Base-by-base conservation (phyloP, 73 alveolate genomes). In the Tetrahymena malaccensis region DNA sequence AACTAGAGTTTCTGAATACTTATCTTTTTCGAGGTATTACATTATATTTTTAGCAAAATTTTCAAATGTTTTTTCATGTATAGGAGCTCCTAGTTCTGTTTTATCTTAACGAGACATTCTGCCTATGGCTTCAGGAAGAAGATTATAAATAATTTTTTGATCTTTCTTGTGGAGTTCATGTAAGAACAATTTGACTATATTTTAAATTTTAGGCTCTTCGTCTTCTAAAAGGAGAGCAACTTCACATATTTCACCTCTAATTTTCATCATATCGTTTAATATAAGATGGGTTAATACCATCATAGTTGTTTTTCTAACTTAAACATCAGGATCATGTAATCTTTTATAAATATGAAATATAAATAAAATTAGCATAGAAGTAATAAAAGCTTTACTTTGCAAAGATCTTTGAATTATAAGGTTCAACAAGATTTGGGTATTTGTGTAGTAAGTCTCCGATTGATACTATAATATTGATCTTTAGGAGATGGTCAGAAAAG, bases 271-370 rank as follows among this genome's bases (percentile, higher is more conserved):
- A n/a, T 94, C 96, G 85, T 94, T 94, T 94, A 94, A 57, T 5
- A 94, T 94, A 35, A 94, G 93, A 94, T 94, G 96, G 6, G 96
- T 94, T 31, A 94, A 94, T n/a, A 94, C 96, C 70, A 84, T 84
- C 17, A 94, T 33, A 16, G 96, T 94, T 6, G 93, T 94, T 94
- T 85, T 94, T 43, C 96, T 34, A 13, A 94, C 96, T 84, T 94
- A 55, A 27, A 85, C 95, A 84, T 94, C 70, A 7, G 94, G 37
- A 84, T 70, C 89, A 70, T 70, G 89, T 40, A 70, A 70, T 94
- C 96, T 83, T 55, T 37, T 35, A 94, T 25, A n/a, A n/a, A n/a
- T n/a, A n/a, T n/a, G n/a, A n/a, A n/a, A n/a, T n/a, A n/a, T n/a
- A n/a, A n/a, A n/a, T n/a, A n/a, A n/a, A n/a, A n/a, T n/a, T n/a